Base-by-base conservation (phyloP, 1,139 yeast species). In the Scheffersomyces lignicola region DNA sequence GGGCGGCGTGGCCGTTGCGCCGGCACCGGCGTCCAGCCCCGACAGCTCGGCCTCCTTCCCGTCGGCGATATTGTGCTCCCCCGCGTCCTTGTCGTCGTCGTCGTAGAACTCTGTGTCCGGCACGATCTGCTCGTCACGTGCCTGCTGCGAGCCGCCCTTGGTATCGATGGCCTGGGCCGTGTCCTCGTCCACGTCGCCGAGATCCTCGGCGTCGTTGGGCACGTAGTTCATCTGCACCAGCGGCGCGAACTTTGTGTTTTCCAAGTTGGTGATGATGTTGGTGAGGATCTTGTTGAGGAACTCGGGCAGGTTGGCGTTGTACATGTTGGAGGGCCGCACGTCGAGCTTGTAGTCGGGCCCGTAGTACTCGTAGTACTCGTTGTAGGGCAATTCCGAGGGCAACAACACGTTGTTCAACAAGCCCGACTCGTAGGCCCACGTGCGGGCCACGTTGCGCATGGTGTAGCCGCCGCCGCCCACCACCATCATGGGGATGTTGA, bases 401-500 rank as follows among this genome's bases (percentile, higher is more conserved):
- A 90, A 69, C 15, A 79, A 60, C 42, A 83, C 86, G 51, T 88
- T 85, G 51, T 88, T 90, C 47, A 90, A 69, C 38, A 92, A 67
- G 13, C 97, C 96, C 3, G 96, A 83, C 63, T 92, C 98, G 56
- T 76, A 90, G 27, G 96, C 82, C 98, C 98, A 92, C 7, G 96
- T 83, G 51, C 97, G 74, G 22, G 96, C 89, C 31, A 92, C 98
- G 58, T 92, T 92, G 59, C 97, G 76, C 85, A 92, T 92, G 12
- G 97, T 92, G 62, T 92, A 92, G 21, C 98, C 98, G 50, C 98
- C 98, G 35, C 98, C 98, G 29, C 98, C 98, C 14, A 92, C 75
- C 14, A 90, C 95, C 72, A 92, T 73, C 71, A 89, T 75, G 10
- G 97, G 98, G 36, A 89, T 69, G 38, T 88, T 88, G 58, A 90